Base-by-base conservation (phyloP, 768 basidiomycete genomes). In the Xerocomellus intermedius region DNA sequence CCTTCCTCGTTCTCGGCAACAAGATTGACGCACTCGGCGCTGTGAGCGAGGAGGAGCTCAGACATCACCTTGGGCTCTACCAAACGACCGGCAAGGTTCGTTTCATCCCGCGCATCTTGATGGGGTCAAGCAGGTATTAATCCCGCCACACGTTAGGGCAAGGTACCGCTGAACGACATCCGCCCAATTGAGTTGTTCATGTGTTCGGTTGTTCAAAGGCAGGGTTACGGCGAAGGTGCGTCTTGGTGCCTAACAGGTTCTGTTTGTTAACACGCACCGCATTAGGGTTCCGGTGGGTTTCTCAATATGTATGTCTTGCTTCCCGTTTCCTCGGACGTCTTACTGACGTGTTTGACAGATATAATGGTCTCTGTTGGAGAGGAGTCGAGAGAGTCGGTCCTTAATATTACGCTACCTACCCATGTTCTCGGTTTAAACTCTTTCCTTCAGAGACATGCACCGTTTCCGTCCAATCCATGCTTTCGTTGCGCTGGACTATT, bases 1-100 rank as follows among this genome's bases (percentile, higher is more conserved):
- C 97, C 42, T 98, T 99, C 89, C 84, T 99, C 52, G 84, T 99
- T 56, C 87, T 98, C 45, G 97, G 97, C 42, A 99, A 99, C 83
- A 98, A 99, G 84, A 99, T 99, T 66, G 97, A 98, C 68, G 95
- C 95, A n/a, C 85, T 89, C 6, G 94, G 94, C 37, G 97, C 97
- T 37, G 95, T 99, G 59, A 92, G 89, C 58, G 97, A 99, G 75
- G 96, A 99, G 68, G 94, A 99, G 72, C 78, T 99, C 60, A 87
- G 97, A 69, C 93, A 98, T 67, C 84, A 94, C 60, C 81, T 99
- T 42, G 97, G 97, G 16, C 77, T 99, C 46, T 97, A 95, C 76
- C 94, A 98, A 75, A 99, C 97, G n/a, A 99, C 97, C 22, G 97
- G 97, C 71, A 98, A 99, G 87, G 95, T 94, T 42, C 75, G 54